Evolutionary conservation across 2,329 filamentous ascomycete species (phyloP).

Genomic region (Beauveria rudraprayagi): DNA sequence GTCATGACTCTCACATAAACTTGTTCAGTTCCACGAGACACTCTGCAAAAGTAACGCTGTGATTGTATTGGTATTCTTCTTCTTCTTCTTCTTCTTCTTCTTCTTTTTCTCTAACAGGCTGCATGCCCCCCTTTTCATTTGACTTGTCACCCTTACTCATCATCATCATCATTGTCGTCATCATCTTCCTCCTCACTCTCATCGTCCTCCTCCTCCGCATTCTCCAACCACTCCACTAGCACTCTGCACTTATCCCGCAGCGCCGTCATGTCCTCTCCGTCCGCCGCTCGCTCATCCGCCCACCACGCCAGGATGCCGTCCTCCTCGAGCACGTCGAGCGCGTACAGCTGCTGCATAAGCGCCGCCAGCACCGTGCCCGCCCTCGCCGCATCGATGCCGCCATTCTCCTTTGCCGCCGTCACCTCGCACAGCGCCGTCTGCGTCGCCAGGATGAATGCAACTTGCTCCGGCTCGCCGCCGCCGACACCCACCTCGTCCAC

Average conservation of each 20-base stretch:
- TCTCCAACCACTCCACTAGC: conserved; percentile 77
- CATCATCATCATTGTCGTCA: background rate
- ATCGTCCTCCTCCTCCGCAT: conserved; percentile 62
- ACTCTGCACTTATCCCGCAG: conserved; percentile 67
- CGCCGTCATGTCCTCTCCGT: conserved; percentile 58
- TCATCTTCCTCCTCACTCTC: conserved; percentile 29
- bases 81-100: background rate
- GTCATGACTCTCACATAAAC: background rate
- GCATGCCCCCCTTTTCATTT: background rate
- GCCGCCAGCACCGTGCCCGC: conserved; percentile 63
- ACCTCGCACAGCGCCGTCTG: conserved; percentile 69
- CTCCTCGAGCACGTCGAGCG: conserved; percentile 77
- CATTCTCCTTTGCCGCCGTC: conserved; percentile 19
- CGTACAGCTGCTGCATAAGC: conserved; percentile 76
- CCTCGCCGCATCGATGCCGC: conserved; percentile 43
- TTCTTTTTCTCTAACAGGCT: background rate
- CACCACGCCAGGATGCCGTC: conserved; percentile 88
- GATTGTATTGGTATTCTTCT: background rate
- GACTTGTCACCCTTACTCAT: background rate
- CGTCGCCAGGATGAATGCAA: conserved; percentile 74
- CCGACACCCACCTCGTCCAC: conserved; percentile 53
- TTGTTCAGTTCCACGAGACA: too few species aligned
- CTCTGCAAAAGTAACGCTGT: background rate
- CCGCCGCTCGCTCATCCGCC: conserved; percentile 60
- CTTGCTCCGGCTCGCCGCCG: conserved; percentile 66